phyloP scores from a whole-genome alignment of 192 early-diverging fungal genomes.

The Rhizoclosmatium globosum region DNA sequence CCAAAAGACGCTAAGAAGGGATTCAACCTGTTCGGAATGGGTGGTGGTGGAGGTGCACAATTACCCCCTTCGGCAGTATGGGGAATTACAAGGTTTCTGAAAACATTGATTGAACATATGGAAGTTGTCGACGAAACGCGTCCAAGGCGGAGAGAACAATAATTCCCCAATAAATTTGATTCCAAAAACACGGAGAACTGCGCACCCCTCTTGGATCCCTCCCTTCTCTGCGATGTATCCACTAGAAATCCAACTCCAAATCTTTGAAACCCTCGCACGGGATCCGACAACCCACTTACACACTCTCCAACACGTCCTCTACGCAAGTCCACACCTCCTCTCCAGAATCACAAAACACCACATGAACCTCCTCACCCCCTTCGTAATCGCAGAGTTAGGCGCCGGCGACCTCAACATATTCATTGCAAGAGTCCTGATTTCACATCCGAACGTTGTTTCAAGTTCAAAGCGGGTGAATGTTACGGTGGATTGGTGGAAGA shows the following conservation, averaged over 20 bases:
- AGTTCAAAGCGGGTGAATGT: no score
- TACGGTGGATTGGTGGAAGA: slow-evolving; percentile 1
- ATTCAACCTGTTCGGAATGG: neutral
- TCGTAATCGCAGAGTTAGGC: no score
- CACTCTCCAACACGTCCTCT: neutral
- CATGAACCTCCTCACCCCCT: neutral
- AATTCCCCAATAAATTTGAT: no score
- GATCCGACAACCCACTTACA: neutral
- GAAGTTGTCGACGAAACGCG: neutral
- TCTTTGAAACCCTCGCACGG: neutral
- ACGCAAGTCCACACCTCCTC: neutral
- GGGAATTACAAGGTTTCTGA: neutral
- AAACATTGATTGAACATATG: neutral
- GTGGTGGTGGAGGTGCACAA: neutral
- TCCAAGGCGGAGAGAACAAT: no score
- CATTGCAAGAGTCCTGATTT: no score
- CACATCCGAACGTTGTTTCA: no score
- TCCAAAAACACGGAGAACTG: no score
- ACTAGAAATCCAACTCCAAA: slow-evolving; percentile 1
- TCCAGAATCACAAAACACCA: neutral
- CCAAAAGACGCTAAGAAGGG: neutral
- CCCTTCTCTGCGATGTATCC: neutral
- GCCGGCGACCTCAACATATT: no score
- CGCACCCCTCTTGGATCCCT: no score
- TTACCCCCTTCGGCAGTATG: neutral